Conservation (phyloP, 257 asterid genomes). For the Nicotiana paniculata region DNA sequence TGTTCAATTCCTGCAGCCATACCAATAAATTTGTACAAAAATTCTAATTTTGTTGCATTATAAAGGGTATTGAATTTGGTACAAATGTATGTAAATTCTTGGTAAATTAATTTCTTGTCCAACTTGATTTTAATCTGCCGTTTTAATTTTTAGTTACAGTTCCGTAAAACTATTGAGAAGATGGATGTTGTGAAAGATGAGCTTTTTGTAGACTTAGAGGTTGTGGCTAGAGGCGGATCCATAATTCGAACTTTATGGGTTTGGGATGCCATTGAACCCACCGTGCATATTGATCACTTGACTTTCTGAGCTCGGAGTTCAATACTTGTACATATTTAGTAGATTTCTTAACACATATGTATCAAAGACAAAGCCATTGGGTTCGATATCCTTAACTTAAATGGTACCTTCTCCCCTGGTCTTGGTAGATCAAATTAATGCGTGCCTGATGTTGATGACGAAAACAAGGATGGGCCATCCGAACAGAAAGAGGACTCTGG, state of each 20-base stretch:
- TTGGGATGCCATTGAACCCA: too few species aligned
- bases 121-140: neutral
- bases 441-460: neutral
- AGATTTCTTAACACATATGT: too few species aligned
- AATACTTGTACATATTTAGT: too few species aligned
- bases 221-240: too few species aligned
- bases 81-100: neutral
- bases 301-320: too few species aligned
- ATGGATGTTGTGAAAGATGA: neutral
- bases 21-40: neutral
- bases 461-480: neutral
- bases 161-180: neutral
- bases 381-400: too few species aligned
- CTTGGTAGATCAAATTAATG: neutral
- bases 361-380: too few species aligned
- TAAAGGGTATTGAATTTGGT: neutral
- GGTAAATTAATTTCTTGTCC: neutral
- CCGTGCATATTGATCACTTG: too few species aligned
- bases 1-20: neutral
- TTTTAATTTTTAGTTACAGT: neutral
- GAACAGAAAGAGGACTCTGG: neutral
- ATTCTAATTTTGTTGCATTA: neutral
- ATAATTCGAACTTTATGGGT: too few species aligned
- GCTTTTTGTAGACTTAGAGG: neutral
- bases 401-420: too few species aligned